phyloP scores from a whole-genome alignment of 2,329 filamentous ascomycete species.

The Clonostachys rosea region DNA sequence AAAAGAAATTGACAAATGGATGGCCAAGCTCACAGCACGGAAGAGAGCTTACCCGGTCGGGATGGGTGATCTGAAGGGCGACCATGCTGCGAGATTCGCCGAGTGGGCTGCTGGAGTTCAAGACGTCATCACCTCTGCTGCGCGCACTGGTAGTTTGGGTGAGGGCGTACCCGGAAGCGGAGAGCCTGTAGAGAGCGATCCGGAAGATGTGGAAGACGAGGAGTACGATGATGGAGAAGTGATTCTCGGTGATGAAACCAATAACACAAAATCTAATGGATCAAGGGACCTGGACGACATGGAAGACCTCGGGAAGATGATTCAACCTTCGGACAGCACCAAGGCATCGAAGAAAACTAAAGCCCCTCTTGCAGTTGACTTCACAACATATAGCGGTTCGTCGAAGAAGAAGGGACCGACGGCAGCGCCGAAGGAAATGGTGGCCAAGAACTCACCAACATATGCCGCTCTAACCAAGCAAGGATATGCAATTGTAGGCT shows the following conservation, averaged over 20 bases:
- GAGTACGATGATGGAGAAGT: conserved; percentile 48
- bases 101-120: conserved; percentile 78
- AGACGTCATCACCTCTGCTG: conserved; percentile 64
- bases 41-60: conserved; percentile 88
- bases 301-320: conserved; percentile 73
- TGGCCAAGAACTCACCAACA: conserved; percentile 84
- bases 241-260: conserved; percentile 34
- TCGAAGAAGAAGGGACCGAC: conserved; percentile 42
- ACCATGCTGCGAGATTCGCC: conserved; percentile 59
- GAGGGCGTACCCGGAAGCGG: conserved; percentile 74
- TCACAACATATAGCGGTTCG: conserved; percentile 64
- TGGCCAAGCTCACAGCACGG: conserved; percentile 86
- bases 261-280: conserved; percentile 24
- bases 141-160: conserved; percentile 50
- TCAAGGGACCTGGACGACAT: conserved; percentile 63
- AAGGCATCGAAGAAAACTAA: conserved; percentile 18
- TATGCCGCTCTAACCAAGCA: conserved; percentile 90
- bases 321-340: conserved; percentile 40
- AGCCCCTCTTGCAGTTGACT: conserved; percentile 73
- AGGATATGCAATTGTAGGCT: conserved; percentile 91
- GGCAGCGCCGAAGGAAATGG: conserved; percentile 78
- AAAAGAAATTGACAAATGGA: conserved; percentile 87
- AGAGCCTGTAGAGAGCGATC: conserved; percentile 79
- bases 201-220: conserved; percentile 60
- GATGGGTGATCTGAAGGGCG: conserved; percentile 79